phyloP scores from a whole-genome alignment of 495 filamentous ascomycete species.

The Xylaria bambusicola region DNA sequence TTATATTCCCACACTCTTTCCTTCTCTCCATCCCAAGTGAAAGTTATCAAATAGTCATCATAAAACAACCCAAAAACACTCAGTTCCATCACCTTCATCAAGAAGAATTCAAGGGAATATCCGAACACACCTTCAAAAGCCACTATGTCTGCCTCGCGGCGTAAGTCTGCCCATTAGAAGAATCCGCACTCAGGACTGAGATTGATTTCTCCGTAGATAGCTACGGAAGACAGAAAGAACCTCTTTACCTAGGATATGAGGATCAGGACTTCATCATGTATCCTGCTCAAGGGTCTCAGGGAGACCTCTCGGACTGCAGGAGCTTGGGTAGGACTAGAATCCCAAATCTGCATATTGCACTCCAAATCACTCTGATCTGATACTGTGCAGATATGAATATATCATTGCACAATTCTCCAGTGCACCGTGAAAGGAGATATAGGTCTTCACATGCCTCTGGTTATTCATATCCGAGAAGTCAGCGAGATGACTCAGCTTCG shows the following conservation, averaged over 20 bases:
- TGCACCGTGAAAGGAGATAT: neutral
- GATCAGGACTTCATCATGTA: neutral
- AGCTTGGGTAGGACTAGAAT: neutral
- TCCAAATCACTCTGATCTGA: neutral
- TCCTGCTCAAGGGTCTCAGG: neutral
- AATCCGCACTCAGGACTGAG: neutral
- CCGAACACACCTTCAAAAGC: slow-evolving; percentile 9
- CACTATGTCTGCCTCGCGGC: neutral
- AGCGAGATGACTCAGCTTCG: neutral
- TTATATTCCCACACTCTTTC: slow-evolving; percentile 3
- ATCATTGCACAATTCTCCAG: neutral
- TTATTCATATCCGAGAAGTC: neutral
- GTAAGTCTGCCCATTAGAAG: slow-evolving; percentile 1
- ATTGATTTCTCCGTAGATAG: neutral
- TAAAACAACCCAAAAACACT: slow-evolving; percentile 3
- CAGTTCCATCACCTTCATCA: neutral
- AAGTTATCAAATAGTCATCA: slow-evolving; percentile 8
- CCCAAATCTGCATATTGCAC: neutral
- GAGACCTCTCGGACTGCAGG: neutral
- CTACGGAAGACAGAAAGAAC: neutral
- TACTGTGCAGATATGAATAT: slow-evolving; percentile 5
- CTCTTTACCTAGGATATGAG: neutral
- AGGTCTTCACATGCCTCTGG: slow-evolving; percentile 1
- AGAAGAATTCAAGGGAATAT: neutral
- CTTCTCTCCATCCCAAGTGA: slow-evolving; percentile 2